Evolutionary conservation across 2,329 filamentous ascomycete species (phyloP).

Genomic region (Aspergillus ustus): DNA sequence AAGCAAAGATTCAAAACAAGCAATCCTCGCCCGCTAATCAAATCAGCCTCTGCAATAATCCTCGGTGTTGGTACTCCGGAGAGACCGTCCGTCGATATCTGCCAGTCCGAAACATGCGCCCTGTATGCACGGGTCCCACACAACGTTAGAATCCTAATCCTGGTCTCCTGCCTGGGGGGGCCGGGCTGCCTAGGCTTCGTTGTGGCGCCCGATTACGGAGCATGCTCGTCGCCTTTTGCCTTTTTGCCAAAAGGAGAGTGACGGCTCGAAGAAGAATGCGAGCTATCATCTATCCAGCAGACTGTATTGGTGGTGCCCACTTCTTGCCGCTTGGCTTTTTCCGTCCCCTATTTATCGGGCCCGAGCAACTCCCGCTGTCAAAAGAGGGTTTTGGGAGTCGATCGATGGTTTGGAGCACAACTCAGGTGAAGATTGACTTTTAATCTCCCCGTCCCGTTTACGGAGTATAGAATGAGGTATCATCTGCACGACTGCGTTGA

Average conservation of each 20-base stretch:
- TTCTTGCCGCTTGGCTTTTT: not conserved
- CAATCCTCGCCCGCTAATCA: too few relatives aligned
- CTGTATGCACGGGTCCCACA: not conserved
- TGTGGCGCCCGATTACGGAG: slow-evolving; percentile 18
- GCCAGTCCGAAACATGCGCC: not conserved
- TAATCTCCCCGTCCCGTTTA: not conserved
- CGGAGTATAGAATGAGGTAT: not conserved
- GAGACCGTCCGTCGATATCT: not conserved
- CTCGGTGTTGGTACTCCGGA: not conserved
- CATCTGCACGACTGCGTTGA: not conserved
- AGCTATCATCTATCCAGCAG: too few relatives aligned
- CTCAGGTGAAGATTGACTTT: not conserved
- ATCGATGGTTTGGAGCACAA: not conserved
- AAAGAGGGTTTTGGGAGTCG: not conserved
- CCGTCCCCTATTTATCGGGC: slow-evolving; percentile 14
- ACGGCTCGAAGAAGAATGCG: not conserved
- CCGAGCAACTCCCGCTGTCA: slow-evolving; percentile 11
- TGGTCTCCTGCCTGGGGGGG: not conserved
- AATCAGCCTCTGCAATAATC: not conserved
- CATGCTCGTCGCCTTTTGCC: slow-evolving; percentile 8
- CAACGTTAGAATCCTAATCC: slow-evolving; percentile 7
- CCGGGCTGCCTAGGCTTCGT: not conserved
- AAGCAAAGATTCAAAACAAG: not conserved
- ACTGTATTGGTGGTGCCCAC: not conserved
- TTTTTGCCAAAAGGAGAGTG: not conserved